A percentile compares a stretch with the other conserved stretches of the same genome.
Evolutionary conservation across 768 basidiomycete species (phyloP).

Genomic region (Kockovaella imperatae): DNA sequence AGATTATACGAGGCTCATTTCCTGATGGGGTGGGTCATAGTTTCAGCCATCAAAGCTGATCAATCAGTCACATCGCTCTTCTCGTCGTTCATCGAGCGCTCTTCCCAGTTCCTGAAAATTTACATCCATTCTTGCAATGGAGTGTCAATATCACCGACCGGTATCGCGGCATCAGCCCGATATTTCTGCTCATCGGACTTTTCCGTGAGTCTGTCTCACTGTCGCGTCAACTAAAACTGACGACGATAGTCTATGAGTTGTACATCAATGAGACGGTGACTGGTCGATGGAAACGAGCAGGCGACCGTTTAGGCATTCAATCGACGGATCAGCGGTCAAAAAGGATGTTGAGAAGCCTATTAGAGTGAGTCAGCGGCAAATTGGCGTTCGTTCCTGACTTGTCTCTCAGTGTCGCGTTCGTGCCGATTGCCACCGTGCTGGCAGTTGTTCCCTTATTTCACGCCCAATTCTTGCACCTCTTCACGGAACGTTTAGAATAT

Average conservation of each 20-base stretch:
- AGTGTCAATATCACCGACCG: conserved; percentile 8
- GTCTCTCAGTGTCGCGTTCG: conserved; percentile 19
- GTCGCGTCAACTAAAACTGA: conserved; percentile 1
- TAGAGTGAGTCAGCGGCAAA: conserved; percentile 13
- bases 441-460: conserved; percentile 34
- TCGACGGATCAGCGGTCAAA: conserved; percentile 11
- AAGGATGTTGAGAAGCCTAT: conserved; percentile 11
- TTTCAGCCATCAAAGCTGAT: conserved; percentile 1
- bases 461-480: conserved; percentile 36
- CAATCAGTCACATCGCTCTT: conserved; percentile 17
- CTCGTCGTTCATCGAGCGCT: conserved; percentile 10
- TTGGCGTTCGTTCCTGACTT: conserved; percentile 1
- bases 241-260: conserved; percentile 22
- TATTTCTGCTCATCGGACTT: conserved; percentile 25
- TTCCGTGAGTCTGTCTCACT: background rate
- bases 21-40: conserved; percentile 23
- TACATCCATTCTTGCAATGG: conserved; percentile 3
- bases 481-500: conserved; percentile 29
- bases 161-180: no score
- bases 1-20: conserved; percentile 37
- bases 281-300: conserved; percentile 15
- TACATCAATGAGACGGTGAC: conserved; percentile 27
- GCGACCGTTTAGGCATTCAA: conserved; percentile 15
- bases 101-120: conserved; percentile 6
- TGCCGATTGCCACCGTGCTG: conserved; percentile 31